phyloP scores from a whole-genome alignment of 2,329 filamentous ascomycete species.

The Ophiostoma quercus region DNA sequence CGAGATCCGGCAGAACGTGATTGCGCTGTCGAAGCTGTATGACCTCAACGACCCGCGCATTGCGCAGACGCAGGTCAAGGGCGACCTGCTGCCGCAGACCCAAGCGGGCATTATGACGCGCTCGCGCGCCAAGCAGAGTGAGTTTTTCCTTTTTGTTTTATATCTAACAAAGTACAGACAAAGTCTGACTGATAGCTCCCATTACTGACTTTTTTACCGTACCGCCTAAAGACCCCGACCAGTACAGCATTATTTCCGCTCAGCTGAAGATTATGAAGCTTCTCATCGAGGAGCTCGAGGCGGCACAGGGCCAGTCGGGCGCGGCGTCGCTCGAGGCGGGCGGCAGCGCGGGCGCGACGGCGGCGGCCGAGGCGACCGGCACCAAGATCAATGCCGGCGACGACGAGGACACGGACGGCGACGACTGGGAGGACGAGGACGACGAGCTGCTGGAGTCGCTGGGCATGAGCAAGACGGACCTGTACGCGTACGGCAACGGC shows the following conservation, averaged over 20 bases:
- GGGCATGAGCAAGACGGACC: slow-evolving; percentile 62
- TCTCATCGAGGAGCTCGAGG: slow-evolving; percentile 83
- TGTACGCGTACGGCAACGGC: slow-evolving; percentile 61
- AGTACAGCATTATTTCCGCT: slow-evolving; percentile 80
- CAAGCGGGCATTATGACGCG: slow-evolving; percentile 89
- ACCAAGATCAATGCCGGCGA: slow-evolving; percentile 26
- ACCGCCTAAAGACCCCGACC: slow-evolving; percentile 64
- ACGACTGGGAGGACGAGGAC: slow-evolving; percentile 87
- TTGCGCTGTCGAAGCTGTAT: slow-evolving; percentile 88
- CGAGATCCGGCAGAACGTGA: slow-evolving; percentile 93
- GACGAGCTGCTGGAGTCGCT: slow-evolving; percentile 67
- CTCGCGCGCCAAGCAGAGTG: slow-evolving; percentile 79
- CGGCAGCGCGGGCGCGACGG: slow-evolving; percentile 50
- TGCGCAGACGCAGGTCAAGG: slow-evolving; percentile 76
- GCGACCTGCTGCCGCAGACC: slow-evolving; percentile 76
- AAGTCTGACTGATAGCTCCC: slow-evolving; percentile 23
- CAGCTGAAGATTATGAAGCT: slow-evolving; percentile 95
- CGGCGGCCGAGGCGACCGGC: slow-evolving; percentile 49
- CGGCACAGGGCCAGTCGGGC: slow-evolving; percentile 61
- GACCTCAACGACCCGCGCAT: slow-evolving; percentile 78
- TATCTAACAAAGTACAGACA: neutral
- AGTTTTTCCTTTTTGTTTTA: slow-evolving; percentile 28
- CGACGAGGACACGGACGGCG: slow-evolving; percentile 62
- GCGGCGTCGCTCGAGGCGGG: slow-evolving; percentile 30
- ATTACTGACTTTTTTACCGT: slow-evolving; percentile 31